Percentiles rank a stretch among this genome's conserved stretches.
phyloP scores from a whole-genome alignment of 1,284 basidiomycete species.

The Ustilago esculenta region DNA sequence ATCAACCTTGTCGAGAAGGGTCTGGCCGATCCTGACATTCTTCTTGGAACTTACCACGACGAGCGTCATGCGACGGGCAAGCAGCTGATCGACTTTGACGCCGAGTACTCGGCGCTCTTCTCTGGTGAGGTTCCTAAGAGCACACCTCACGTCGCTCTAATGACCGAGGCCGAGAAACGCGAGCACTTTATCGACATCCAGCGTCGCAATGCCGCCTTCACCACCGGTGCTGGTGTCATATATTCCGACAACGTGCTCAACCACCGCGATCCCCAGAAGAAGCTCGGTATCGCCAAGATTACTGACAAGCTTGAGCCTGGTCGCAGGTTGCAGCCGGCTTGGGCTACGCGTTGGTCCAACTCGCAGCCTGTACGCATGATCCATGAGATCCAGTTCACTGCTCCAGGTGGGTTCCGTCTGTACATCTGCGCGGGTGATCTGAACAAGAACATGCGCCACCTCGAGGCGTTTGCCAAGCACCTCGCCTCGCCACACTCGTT shows the following conservation, averaged over 20 bases:
- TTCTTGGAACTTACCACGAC: constrained; percentile 68
- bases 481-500: constrained; percentile 52
- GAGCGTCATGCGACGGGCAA: constrained; percentile 68
- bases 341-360: constrained; percentile 76
- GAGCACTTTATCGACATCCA: constrained; percentile 62
- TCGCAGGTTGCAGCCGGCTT: constrained; percentile 51
- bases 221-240: constrained; percentile 59
- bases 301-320: constrained; percentile 55
- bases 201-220: constrained; percentile 60
- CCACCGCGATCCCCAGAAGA: constrained; percentile 43
- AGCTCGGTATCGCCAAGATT: constrained; percentile 46
- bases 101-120: constrained; percentile 68
- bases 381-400: constrained; percentile 75
- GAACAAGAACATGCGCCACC: constrained; percentile 42
- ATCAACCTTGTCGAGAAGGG: constrained; percentile 69
- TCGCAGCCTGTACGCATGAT: constrained; percentile 75
- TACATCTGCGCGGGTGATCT: constrained; percentile 76
- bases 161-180: constrained; percentile 51
- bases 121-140: constrained; percentile 62
- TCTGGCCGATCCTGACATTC: constrained; percentile 61
- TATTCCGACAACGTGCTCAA: constrained; percentile 62
- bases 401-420: constrained; percentile 75
- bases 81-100: constrained; percentile 68
- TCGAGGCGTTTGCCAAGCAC: constrained; percentile 44
- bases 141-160: constrained; percentile 55